phyloP scores from a whole-genome alignment of 306 rosid species.

The Spatholobus suberectus region DNA sequence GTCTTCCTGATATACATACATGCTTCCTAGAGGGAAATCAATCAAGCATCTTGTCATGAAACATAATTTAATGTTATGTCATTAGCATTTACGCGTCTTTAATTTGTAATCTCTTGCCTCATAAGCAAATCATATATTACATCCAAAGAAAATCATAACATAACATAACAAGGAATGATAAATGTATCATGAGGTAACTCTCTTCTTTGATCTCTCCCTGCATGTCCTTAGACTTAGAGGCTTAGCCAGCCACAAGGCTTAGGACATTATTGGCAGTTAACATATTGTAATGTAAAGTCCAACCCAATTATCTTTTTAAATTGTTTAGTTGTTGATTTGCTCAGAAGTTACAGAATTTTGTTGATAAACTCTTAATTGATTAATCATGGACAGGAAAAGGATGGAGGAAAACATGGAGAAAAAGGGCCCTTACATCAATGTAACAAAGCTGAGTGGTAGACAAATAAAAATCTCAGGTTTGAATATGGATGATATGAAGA shows the following conservation, averaged over 20 bases:
- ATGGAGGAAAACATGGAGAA: slow-evolving; percentile 51
- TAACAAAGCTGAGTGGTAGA: neutral
- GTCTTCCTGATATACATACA: neutral
- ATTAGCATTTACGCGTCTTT: neutral
- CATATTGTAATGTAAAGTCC: neutral
- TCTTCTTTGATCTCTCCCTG: neutral
- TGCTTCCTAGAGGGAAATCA: neutral
- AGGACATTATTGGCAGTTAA: neutral
- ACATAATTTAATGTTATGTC: neutral
- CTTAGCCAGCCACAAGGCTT: neutral
- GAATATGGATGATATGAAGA: slow-evolving; percentile 48
- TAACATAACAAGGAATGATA: neutral
- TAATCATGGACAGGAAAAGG: neutral
- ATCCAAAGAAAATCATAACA: neutral
- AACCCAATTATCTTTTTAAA: neutral
- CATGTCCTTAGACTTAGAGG: neutral
- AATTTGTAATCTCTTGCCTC: neutral
- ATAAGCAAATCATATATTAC: neutral
- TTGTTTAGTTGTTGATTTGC: neutral
- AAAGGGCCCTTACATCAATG: slow-evolving; percentile 24
- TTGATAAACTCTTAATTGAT: neutral
- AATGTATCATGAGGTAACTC: neutral
- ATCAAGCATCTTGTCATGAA: slow-evolving; percentile 2
- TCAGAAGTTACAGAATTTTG: neutral
- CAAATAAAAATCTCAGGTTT: slow-evolving; percentile 42